phyloP scores from a whole-genome alignment of 352 stramenopile genomes.

The Hyaloperonospora arabidopsidis region DNA sequence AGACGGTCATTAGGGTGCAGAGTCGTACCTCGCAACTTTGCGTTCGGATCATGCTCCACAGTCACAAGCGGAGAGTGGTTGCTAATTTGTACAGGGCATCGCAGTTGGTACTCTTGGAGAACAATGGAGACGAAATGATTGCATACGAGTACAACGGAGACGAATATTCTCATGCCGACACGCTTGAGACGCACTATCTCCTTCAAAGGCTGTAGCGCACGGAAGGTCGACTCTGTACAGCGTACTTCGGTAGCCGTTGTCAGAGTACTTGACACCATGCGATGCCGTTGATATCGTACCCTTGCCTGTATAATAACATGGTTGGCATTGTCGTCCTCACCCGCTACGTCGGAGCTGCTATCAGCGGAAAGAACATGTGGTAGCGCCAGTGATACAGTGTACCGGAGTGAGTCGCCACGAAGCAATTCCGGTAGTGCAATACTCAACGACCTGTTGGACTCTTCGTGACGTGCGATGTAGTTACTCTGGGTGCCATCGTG shows the following conservation, averaged over 20 bases:
- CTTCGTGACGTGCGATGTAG: slow-evolving; percentile 1
- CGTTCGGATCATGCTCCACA: slow-evolving; percentile 36
- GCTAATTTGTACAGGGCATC: slow-evolving; percentile 1
- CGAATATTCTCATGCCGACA: slow-evolving; percentile 24
- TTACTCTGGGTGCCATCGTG: background rate
- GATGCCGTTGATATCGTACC: slow-evolving; percentile 23
- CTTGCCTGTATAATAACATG: slow-evolving; percentile 17
- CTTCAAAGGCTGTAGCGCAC: slow-evolving; percentile 26
- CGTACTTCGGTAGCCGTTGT: slow-evolving; percentile 21
- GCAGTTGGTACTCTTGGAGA: slow-evolving; percentile 31
- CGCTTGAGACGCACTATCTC: slow-evolving; percentile 35
- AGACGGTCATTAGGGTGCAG: slow-evolving; percentile 30
- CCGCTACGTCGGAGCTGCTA: slow-evolving; percentile 9
- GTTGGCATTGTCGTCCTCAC: slow-evolving; percentile 1
- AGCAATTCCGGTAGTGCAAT: slow-evolving; percentile 20
- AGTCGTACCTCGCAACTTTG: slow-evolving; percentile 19
- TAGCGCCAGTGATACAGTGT: slow-evolving; percentile 24
- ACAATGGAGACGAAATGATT: slow-evolving; percentile 24
- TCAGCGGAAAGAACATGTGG: slow-evolving; percentile 2
- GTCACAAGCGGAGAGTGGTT: slow-evolving; percentile 7
- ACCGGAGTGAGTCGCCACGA: slow-evolving; percentile 15
- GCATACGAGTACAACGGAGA: slow-evolving; percentile 33
- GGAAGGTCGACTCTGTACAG: slow-evolving; percentile 25
- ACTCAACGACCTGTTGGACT: slow-evolving; percentile 15
- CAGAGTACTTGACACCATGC: slow-evolving; percentile 2